Conservation (phyloP, 176 grass and related monocot species). For the Phragmites australis region DNA sequence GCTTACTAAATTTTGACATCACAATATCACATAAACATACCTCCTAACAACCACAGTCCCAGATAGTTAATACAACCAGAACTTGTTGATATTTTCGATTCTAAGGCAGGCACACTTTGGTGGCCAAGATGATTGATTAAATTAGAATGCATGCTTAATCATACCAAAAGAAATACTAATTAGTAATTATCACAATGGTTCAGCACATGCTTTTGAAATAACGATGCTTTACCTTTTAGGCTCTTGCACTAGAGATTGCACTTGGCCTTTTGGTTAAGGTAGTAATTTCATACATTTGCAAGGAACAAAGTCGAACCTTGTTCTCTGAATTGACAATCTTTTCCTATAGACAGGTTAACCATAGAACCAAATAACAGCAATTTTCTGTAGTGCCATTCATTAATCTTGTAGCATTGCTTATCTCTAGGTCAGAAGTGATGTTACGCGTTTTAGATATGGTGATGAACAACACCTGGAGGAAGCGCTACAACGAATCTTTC, state of each 20-base stretch:
- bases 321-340: neutral
- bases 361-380: neutral
- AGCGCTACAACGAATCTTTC: slow-evolving; percentile 88
- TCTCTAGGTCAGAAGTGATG: slow-evolving; percentile 85
- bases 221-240: neutral
- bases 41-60: neutral
- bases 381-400: slow-evolving; percentile 24
- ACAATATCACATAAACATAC: neutral
- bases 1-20: neutral
- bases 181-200: slow-evolving; percentile 10
- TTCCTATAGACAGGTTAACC: neutral
- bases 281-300: neutral
- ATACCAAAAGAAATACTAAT: neutral
- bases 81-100: neutral
- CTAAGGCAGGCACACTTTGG: neutral
- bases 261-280: neutral
- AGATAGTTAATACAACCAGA: neutral
- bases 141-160: neutral
- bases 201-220: neutral
- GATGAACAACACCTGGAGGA: slow-evolving; percentile 95
- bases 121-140: neutral
- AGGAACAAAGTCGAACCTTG: neutral
- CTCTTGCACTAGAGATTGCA: neutral
- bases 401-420: slow-evolving; percentile 12
- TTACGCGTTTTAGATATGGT: slow-evolving; percentile 88